A percentile compares a stretch with the other conserved stretches of the same genome.
These are phyloP conservation scores for Marasmius oreades DNA, from an alignment of 1,284 basidiomycete species.

Conservation along the genomic window DNA sequence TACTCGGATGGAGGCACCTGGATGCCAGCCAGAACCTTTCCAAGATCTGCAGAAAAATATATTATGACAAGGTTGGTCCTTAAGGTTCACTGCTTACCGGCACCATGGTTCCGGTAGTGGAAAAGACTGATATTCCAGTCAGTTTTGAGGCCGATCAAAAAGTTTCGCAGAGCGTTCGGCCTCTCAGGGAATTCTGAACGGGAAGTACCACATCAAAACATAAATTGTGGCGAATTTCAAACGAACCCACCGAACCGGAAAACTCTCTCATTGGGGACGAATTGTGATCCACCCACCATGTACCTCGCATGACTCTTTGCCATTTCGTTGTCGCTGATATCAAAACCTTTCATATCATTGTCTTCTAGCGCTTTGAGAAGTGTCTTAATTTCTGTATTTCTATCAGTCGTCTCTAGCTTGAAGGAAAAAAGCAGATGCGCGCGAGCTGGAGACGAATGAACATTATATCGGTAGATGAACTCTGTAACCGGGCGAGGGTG, in stretches of 20 bases:
- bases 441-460: constrained; percentile 38
- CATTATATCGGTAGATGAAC: constrained; percentile 89
- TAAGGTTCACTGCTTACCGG: constrained; percentile 53
- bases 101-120: constrained; percentile 97
- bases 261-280: constrained; percentile 82
- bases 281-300: constrained; percentile 84
- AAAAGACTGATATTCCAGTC: constrained; percentile 97
- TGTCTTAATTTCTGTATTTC: constrained; percentile 65
- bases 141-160: constrained; percentile 77
- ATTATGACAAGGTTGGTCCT: constrained; percentile 9
- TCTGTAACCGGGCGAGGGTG: constrained; percentile 95
- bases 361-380: constrained; percentile 62
- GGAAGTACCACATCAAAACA: constrained; percentile 5
- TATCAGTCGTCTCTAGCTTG: constrained; percentile 66
- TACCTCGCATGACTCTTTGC: constrained; percentile 95
- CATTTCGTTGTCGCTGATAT: constrained; percentile 94
- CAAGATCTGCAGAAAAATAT: constrained; percentile 60
- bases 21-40: constrained; percentile 89
- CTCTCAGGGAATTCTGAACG: constrained; percentile 91
- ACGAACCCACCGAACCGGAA: constrained; percentile 83
- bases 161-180: constrained; percentile 88
- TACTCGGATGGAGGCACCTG: constrained; percentile 67
- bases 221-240: neutral
- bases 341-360: constrained; percentile 78
- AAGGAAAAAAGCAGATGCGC: constrained; percentile 94